Conservation (phyloP, 257 asterid species). For the Petunia secreta region DNA sequence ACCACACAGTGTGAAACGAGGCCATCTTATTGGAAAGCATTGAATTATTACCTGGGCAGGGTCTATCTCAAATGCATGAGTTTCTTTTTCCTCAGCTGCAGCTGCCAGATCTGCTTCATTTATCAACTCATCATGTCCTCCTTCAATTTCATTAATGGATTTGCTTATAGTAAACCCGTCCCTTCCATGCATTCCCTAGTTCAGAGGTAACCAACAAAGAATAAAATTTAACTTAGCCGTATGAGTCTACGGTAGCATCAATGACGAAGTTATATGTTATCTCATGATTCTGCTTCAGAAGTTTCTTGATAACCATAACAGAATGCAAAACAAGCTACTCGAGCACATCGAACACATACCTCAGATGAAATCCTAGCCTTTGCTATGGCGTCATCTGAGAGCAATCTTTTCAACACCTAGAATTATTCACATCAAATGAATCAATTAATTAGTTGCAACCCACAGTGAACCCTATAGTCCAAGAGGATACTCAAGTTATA, state of each 20-base stretch:
- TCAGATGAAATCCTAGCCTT: conserved; percentile 74
- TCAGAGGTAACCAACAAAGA: background rate
- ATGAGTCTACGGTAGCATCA: background rate
- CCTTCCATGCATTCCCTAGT: conserved; percentile 60
- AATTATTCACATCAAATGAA: conserved; percentile 25
- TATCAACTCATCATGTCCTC: conserved; percentile 84
- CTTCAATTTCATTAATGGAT: conserved; percentile 83
- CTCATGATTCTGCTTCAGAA: background rate
- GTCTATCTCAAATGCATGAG: conserved; percentile 89
- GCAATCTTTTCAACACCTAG: conserved; percentile 86
- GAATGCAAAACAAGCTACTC: background rate
- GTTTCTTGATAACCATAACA: conserved; percentile 3
- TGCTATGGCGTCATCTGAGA: conserved; percentile 72
- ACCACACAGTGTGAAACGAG: background rate
- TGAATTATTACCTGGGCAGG: conserved; percentile 72
- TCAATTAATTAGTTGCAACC: background rate
- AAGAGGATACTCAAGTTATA: background rate
- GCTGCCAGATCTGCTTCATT: conserved; percentile 94
- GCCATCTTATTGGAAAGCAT: background rate
- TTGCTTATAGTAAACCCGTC: conserved; percentile 85
- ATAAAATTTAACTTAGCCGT: background rate
- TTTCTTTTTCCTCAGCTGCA: conserved; percentile 97
- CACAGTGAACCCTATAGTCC: background rate
- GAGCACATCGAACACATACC: conserved; percentile 40
- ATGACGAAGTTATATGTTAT: background rate